Evolutionary conservation across 2,329 filamentous ascomycete species (phyloP).

Genomic region (Podosphaera xanthii): DNA sequence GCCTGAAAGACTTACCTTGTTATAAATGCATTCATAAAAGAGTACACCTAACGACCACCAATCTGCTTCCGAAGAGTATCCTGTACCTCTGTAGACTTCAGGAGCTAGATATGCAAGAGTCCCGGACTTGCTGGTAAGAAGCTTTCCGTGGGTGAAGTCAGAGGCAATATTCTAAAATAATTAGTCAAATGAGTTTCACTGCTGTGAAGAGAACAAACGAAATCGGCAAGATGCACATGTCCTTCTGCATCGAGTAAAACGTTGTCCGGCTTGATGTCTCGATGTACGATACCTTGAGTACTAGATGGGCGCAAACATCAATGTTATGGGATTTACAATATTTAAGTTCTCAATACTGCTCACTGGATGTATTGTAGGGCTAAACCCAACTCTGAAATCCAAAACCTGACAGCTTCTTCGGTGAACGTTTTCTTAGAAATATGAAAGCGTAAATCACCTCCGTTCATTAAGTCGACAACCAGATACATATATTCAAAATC

Average conservation of each 20-base stretch:
- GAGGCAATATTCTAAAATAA: conserved; percentile 69
- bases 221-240: conserved; percentile 93
- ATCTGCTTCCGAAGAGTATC: conserved; percentile 76
- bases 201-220: conserved; percentile 19
- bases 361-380: conserved; percentile 21
- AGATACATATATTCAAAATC: conserved; percentile 98
- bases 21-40: conserved; percentile 99
- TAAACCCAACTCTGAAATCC: conserved; percentile 86
- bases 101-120: conserved; percentile 89
- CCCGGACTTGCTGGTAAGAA: conserved; percentile 84
- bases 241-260: conserved; percentile 71
- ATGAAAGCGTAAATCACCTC: conserved; percentile 85
- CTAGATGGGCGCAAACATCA: conserved; percentile 26
- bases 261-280: conserved; percentile 83
- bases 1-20: conserved; percentile 39
- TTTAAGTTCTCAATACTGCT: neutral
- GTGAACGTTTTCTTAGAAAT: conserved; percentile 96
- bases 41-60: conserved; percentile 97
- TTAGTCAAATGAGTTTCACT: conserved; percentile 16
- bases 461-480: conserved; percentile 94
- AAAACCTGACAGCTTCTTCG: conserved; percentile 88
- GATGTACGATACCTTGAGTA: conserved; percentile 66
- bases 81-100: conserved; percentile 77
- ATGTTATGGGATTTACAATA: too few relatives aligned
- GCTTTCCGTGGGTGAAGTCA: conserved; percentile 62